phyloP scores from a whole-genome alignment of 2,329 filamentous ascomycete genomes.

The Allantophomopsis lycopodina region DNA sequence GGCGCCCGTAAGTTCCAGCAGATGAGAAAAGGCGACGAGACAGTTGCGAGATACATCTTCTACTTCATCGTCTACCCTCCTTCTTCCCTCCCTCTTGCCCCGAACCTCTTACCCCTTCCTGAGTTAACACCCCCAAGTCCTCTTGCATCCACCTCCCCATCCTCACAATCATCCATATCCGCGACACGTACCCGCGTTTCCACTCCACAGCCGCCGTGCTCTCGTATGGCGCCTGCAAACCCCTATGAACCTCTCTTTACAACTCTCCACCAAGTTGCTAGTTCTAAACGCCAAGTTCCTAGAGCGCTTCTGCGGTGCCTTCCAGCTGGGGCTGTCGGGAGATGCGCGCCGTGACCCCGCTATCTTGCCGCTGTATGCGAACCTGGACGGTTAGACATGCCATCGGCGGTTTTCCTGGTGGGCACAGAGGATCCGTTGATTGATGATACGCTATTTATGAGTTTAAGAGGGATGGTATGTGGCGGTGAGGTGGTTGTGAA shows the following conservation, averaged over 20 bases:
- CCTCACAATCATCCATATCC: constrained; percentile 30
- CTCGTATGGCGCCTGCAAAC: constrained; percentile 36
- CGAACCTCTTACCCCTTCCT: no score
- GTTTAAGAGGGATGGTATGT: constrained; percentile 34
- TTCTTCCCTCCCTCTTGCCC: no score
- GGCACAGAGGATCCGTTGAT: constrained; percentile 39
- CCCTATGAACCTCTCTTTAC: constrained; percentile 27
- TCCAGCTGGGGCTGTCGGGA: constrained; percentile 25
- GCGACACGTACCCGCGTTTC: constrained; percentile 23
- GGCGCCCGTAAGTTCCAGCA: constrained; percentile 38
- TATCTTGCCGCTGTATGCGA: constrained; percentile 34
- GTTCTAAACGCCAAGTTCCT: constrained; percentile 32
- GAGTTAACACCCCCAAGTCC: constrained; percentile 11
- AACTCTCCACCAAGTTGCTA: constrained; percentile 8
- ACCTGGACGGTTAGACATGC: constrained; percentile 25
- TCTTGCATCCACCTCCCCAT: constrained; percentile 35
- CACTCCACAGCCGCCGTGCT: constrained; percentile 33
- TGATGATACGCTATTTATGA: constrained; percentile 38
- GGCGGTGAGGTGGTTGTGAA: constrained; percentile 35
- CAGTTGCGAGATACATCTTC: constrained; percentile 22
- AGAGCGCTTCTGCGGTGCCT: constrained; percentile 27
- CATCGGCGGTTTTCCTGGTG: constrained; percentile 36
- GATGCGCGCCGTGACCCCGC: constrained; percentile 27
- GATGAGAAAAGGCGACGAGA: constrained; percentile 38
- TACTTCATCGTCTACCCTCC: no score